phyloP scores from a whole-genome alignment of 1,139 yeast genomes.

The Yamadazyma oceani region DNA sequence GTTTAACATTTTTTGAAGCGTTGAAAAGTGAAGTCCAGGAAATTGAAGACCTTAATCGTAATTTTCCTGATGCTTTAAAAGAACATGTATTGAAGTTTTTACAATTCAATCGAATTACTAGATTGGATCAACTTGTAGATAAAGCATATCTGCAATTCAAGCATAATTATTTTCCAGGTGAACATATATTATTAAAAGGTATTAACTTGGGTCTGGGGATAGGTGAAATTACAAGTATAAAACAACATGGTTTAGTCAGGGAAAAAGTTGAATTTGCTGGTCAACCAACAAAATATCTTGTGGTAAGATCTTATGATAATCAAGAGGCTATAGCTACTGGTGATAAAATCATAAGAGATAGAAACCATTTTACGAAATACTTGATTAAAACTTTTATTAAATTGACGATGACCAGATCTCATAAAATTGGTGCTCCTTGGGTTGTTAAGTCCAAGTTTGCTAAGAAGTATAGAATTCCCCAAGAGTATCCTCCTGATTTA shows the following conservation, averaged over 20 bases:
- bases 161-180: conserved; percentile 90
- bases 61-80: conserved; percentile 87
- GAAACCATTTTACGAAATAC: conserved; percentile 87
- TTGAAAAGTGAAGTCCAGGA: conserved; percentile 69
- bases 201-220: conserved; percentile 13
- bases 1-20: conserved; percentile 89
- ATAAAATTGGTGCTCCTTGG: conserved; percentile 95
- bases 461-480: conserved; percentile 56
- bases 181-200: conserved; percentile 64
- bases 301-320: conserved; percentile 50
- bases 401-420: conserved; percentile 76
- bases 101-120: conserved; percentile 79
- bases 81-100: conserved; percentile 86
- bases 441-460: conserved; percentile 82
- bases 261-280: conserved; percentile 52
- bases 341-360: conserved; percentile 72
- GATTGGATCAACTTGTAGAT: conserved; percentile 86
- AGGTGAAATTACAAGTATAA: conserved; percentile 17
- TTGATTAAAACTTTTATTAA: conserved; percentile 86
- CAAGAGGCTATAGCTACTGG: conserved; percentile 71
- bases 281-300: conserved; percentile 59
- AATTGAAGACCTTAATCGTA: conserved; percentile 68
- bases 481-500: conserved; percentile 56
- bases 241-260: conserved; percentile 40
- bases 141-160: conserved; percentile 75